These are phyloP conservation scores for Ricinus communis DNA, from an alignment of 345 rosid genomes.

Conservation along the genomic window DNA sequence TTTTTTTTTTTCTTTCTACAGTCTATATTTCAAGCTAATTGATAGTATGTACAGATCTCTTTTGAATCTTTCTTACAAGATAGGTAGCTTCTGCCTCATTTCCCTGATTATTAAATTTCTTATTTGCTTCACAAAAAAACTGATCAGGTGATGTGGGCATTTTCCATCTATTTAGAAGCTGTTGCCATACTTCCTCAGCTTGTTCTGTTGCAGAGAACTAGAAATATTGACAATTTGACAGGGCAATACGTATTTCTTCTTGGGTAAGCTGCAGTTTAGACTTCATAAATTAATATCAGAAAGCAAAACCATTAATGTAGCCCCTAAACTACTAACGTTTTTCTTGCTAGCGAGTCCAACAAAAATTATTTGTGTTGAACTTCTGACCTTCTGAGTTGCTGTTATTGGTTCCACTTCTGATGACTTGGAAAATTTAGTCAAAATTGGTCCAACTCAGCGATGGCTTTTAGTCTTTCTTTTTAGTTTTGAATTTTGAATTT, in stretches of 20 bases:
- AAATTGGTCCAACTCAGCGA: no score
- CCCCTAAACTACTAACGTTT: no score
- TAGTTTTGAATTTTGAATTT: no score
- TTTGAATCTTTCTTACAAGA: neutral
- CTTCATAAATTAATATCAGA: neutral
- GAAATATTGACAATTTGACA: constrained; percentile 54
- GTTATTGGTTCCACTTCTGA: no score
- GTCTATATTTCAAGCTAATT: neutral
- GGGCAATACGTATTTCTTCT: constrained; percentile 53
- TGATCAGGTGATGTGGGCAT: constrained; percentile 47
- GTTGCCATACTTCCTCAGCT: constrained; percentile 57
- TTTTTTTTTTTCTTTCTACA: neutral
- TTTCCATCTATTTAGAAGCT: constrained; percentile 54
- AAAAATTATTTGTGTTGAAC: no score
- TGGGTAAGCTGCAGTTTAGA: constrained; percentile 34
- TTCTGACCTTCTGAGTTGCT: no score
- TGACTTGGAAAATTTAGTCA: no score
- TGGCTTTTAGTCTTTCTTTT: no score
- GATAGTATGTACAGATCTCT: neutral
- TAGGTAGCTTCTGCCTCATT: neutral
- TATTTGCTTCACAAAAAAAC: neutral
- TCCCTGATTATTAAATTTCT: neutral
- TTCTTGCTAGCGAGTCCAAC: no score
- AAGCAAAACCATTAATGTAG: no score
- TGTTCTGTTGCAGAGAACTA: constrained; percentile 46